These are phyloP conservation scores for Ceratocystis ficicola DNA, from an alignment of 2,329 filamentous ascomycete genomes.

Conservation along the genomic window DNA sequence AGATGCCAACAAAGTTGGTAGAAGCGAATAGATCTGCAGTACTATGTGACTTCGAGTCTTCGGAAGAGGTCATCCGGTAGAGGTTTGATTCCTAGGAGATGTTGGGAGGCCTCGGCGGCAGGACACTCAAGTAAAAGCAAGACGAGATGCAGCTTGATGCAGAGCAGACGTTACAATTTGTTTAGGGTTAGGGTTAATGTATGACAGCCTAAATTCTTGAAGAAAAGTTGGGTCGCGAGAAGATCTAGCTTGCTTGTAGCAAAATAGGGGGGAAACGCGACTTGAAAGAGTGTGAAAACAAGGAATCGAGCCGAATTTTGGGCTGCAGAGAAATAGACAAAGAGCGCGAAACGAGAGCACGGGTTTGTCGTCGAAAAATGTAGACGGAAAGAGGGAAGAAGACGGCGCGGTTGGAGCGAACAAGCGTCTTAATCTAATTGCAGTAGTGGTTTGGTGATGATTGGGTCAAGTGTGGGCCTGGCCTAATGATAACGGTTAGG, in stretches of 20 bases:
- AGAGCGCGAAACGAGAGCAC: not conserved
- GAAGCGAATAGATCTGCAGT: not conserved
- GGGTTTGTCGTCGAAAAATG: not conserved
- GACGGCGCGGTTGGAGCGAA: not conserved
- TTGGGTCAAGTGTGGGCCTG: slow-evolving; percentile 5
- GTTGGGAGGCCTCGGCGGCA: not conserved
- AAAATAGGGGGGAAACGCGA: slow-evolving; percentile 1
- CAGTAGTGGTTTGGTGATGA: not conserved
- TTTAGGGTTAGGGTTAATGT: not conserved
- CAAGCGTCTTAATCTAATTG: not conserved
- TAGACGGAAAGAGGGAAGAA: not conserved
- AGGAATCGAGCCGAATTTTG: not conserved
- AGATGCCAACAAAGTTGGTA: slow-evolving; percentile 4
- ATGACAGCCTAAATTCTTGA: slow-evolving; percentile 4
- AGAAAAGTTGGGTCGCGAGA: not conserved
- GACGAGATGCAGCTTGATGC: not conserved
- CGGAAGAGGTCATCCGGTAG: slow-evolving; percentile 15
- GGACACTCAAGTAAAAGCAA: not conserved
- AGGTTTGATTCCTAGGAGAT: not conserved
- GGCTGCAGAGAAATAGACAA: not conserved
- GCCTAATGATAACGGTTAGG: slow-evolving; percentile 3
- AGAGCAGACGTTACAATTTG: slow-evolving; percentile 2
- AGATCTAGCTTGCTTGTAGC: not conserved
- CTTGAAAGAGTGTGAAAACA: not conserved
- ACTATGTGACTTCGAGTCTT: not conserved